These are phyloP conservation scores for Talaromyces rugulosus DNA, from an alignment of 2,329 filamentous ascomycete species.

Conservation along the genomic window DNA sequence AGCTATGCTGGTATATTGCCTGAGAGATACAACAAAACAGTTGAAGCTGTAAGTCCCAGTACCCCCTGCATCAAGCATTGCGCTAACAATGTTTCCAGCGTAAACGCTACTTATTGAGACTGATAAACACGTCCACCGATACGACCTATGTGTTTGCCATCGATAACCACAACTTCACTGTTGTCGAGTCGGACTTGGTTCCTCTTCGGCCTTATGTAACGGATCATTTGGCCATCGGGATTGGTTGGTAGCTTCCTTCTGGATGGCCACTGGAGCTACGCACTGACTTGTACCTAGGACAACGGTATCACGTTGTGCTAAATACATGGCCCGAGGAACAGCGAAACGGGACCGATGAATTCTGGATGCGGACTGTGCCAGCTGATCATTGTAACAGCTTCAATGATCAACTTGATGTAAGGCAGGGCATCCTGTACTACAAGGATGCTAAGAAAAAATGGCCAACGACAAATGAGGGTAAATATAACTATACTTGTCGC, in stretches of 20 bases:
- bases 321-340: not conserved
- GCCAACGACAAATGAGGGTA: not conserved
- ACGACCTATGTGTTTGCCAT: constrained; percentile 1
- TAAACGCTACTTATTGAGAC: not conserved
- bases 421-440: constrained; percentile 5
- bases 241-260: not conserved
- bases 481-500: constrained; percentile 16
- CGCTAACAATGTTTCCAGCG: not conserved
- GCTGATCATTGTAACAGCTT: not conserved
- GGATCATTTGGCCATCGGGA: not conserved
- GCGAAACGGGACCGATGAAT: not conserved
- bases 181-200: not conserved
- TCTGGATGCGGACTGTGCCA: constrained; percentile 2
- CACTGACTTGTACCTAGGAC: not conserved
- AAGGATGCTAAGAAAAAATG: not conserved
- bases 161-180: constrained; percentile 1
- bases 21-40: too few relatives aligned
- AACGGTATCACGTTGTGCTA: not conserved
- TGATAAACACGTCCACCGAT: not conserved
- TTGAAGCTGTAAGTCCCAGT: too few relatives aligned
- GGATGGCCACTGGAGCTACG: not conserved
- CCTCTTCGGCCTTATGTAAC: not conserved
- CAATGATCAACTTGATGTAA: not conserved
- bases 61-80: too few relatives aligned
- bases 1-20: too few relatives aligned